Evolutionary conservation across 2,329 filamentous ascomycete species (phyloP).

Genomic region (Colletotrichum musae): DNA sequence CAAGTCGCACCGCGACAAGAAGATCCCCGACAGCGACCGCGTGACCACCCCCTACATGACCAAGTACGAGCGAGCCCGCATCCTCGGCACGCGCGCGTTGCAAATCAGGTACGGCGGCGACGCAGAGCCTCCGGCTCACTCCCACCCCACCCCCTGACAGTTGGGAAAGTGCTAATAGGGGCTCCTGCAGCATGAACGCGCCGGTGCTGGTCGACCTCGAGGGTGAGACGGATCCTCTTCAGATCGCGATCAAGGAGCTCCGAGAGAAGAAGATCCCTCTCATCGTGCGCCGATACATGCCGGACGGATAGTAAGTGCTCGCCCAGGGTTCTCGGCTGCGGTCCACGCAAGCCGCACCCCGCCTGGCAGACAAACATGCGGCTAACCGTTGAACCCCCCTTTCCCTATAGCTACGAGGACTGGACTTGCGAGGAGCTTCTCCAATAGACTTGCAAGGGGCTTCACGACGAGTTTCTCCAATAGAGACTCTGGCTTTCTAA

Average conservation of each 20-base stretch:
- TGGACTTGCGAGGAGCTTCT: slow-evolving; percentile 98
- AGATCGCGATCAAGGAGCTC: slow-evolving; percentile 98
- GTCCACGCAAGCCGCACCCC: slow-evolving; percentile 14
- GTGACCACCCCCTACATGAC: slow-evolving; percentile 99
- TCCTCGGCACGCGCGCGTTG: slow-evolving; percentile 91
- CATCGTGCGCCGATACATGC: slow-evolving; percentile 94
- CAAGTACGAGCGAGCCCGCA: slow-evolving; percentile 96
- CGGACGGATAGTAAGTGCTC: slow-evolving; percentile 88
- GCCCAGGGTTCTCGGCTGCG: neutral
- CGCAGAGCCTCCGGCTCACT: too few relatives aligned
- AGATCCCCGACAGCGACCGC: slow-evolving; percentile 89
- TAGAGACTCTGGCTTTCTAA: slow-evolving; percentile 46
- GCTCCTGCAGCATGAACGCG: slow-evolving; percentile 85
- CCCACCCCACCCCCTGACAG: neutral
- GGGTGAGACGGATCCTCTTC: slow-evolving; percentile 96
- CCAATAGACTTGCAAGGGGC: slow-evolving; percentile 85
- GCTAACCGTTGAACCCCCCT: slow-evolving; percentile 1
- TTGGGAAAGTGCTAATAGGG: slow-evolving; percentile 39
- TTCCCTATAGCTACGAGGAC: slow-evolving; percentile 86
- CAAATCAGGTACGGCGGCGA: slow-evolving; percentile 86
- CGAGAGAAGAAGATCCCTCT: slow-evolving; percentile 98
- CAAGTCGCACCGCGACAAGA: slow-evolving; percentile 81
- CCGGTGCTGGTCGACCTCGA: slow-evolving; percentile 96
- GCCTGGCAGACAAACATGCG: neutral
- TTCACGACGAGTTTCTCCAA: slow-evolving; percentile 91